These are phyloP conservation scores for Rutstroemia sydowiana DNA, from an alignment of 2,329 filamentous ascomycete species.

Conservation along the genomic window DNA sequence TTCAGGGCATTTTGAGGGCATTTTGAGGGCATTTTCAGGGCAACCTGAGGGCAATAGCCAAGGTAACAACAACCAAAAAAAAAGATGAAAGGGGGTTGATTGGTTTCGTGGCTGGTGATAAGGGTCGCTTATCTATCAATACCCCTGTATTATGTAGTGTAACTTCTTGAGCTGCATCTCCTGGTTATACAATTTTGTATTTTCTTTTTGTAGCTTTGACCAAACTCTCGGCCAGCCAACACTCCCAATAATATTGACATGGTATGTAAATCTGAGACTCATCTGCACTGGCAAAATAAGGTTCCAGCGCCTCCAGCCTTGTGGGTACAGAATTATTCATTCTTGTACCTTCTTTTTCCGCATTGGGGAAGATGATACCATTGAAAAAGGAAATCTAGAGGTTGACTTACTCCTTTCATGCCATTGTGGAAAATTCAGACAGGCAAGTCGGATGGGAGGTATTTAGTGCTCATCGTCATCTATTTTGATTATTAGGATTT, in stretches of 20 bases:
- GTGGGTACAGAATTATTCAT: background rate
- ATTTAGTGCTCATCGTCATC: conserved; percentile 11
- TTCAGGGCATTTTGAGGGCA: background rate
- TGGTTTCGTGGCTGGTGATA: background rate
- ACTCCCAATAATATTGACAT: conserved; percentile 4
- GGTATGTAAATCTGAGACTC: conserved; percentile 1
- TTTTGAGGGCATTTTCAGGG: background rate
- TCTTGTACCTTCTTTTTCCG: background rate
- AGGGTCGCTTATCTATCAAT: conserved; percentile 6
- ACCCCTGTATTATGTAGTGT: background rate
- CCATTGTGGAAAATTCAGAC: background rate
- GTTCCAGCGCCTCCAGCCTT: conserved; percentile 11
- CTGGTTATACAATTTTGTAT: background rate
- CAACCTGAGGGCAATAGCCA: background rate
- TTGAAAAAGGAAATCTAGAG: background rate
- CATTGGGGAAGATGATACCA: background rate
- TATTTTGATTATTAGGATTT: background rate
- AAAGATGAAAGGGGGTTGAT: background rate
- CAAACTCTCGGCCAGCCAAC: conserved; percentile 2
- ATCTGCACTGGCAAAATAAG: conserved; percentile 3
- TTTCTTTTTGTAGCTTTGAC: conserved; percentile 1
- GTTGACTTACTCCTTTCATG: conserved; percentile 2
- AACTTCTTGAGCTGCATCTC: conserved; percentile 2
- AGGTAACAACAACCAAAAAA: background rate
- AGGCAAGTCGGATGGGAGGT: background rate